Conservation (phyloP, 176 grass and related monocot species). For the Aegilops bicornis region DNA sequence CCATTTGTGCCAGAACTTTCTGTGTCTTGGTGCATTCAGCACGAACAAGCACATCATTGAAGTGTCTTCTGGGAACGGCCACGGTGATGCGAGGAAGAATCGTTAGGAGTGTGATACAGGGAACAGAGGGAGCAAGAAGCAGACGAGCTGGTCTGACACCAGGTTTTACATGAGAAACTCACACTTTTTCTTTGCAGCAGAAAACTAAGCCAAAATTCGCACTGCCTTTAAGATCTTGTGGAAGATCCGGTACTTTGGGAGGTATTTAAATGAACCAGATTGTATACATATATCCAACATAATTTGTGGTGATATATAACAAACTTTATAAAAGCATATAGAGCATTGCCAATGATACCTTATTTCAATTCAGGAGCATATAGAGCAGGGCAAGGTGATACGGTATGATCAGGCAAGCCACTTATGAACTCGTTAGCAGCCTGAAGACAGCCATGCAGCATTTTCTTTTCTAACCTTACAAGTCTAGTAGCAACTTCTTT, state of each 20-base stretch:
- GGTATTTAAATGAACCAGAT: background rate
- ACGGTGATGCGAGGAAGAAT: background rate
- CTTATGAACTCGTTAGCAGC: conserved; percentile 68
- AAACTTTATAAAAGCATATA: background rate
- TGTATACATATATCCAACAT: background rate
- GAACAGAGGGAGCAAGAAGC: background rate
- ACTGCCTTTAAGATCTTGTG: background rate
- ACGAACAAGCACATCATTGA: background rate
- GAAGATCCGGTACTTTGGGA: background rate
- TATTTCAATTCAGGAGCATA: conserved; percentile 82
- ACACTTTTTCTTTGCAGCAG: background rate
- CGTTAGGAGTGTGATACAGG: background rate
- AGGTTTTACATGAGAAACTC: background rate
- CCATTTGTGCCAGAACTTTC: background rate
- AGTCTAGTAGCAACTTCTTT: conserved; percentile 84
- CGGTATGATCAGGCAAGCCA: conserved; percentile 72
- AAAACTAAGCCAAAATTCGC: background rate
- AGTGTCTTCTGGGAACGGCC: background rate
- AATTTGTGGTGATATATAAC: background rate
- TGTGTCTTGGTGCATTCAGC: background rate
- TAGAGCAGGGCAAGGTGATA: conserved; percentile 88
- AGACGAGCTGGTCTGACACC: background rate
- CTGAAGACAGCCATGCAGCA: conserved; percentile 86
- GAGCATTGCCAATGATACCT: conserved; percentile 30
- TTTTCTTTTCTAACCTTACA: conserved; percentile 91